A percentile compares a stretch with the other conserved stretches of the same genome.
Conservation (phyloP, 257 asterid species). For the Primulina tabacum region DNA sequence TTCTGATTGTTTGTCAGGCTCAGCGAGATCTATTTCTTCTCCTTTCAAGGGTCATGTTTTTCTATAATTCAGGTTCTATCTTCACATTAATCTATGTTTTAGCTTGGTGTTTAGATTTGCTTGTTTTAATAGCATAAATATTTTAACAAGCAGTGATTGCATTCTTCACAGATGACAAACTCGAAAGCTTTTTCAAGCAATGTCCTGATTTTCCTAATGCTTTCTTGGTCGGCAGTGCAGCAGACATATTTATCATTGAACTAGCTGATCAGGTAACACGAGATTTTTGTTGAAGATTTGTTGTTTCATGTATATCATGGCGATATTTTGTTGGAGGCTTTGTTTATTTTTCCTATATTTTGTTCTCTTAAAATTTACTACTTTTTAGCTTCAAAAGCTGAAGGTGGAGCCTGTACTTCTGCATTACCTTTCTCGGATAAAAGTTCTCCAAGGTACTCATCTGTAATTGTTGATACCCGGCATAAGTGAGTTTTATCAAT, state of each 20-base stretch:
- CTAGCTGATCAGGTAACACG: conserved; percentile 79
- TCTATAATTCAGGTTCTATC: conserved; percentile 67
- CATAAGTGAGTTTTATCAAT: not conserved
- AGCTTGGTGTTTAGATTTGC: not conserved
- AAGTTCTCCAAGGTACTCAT: conserved; percentile 63
- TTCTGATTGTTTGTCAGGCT: conserved; percentile 45
- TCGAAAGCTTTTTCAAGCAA: conserved; percentile 68
- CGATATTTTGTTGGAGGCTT: not conserved
- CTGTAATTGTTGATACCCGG: conserved; percentile 4
- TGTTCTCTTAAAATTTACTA: conserved; percentile 9
- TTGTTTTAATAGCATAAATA: conserved; percentile 15
- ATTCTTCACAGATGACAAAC: conserved; percentile 59
- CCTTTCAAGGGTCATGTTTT: conserved; percentile 71
- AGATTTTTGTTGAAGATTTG: not conserved
- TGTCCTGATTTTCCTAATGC: conserved; percentile 87
- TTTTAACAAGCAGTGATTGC: conserved; percentile 24
- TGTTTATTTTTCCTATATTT: not conserved
- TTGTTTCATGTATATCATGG: conserved; percentile 3
- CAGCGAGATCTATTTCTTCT: conserved; percentile 84
- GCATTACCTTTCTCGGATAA: conserved; percentile 82
- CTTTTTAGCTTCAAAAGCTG: conserved; percentile 74
- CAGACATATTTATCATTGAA: conserved; percentile 80
- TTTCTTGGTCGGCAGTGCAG: conserved; percentile 74
- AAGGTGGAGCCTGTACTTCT: conserved; percentile 97
- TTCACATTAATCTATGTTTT: not conserved